Percentiles rank a stretch among this genome's conserved stretches.
phyloP scores from a whole-genome alignment of 2,329 filamentous ascomycete genomes.

The Pyrenophora teres region DNA sequence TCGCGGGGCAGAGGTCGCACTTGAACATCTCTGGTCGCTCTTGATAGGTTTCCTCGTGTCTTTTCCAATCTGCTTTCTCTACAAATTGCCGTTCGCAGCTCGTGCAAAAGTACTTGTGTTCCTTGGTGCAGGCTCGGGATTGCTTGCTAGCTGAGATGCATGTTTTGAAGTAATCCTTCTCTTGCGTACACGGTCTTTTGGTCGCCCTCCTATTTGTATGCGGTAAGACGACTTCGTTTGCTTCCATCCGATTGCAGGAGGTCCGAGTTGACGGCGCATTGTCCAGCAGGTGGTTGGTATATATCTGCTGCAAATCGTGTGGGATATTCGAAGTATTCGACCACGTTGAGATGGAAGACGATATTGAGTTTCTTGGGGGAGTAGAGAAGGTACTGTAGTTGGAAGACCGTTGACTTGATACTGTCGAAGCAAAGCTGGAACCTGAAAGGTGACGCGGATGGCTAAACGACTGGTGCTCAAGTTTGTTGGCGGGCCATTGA shows the following conservation, averaged over 20 bases:
- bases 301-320: constrained; percentile 16
- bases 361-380: constrained; percentile 23
- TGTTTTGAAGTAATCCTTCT: constrained; percentile 34
- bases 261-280: constrained; percentile 1
- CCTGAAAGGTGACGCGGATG: constrained; percentile 23
- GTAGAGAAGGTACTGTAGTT: constrained; percentile 25
- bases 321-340: constrained; percentile 24
- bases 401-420: constrained; percentile 24
- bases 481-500: constrained; percentile 13
- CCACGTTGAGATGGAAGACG: constrained; percentile 30
- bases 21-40: constrained; percentile 68
- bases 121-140: constrained; percentile 24
- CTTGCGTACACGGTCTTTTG: constrained; percentile 14
- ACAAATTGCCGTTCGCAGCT: constrained; percentile 64
- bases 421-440: constrained; percentile 27
- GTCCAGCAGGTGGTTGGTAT: constrained; percentile 15
- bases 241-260: constrained; percentile 3
- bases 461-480: constrained; percentile 6
- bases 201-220: constrained; percentile 7
- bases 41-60: constrained; percentile 70
- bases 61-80: constrained; percentile 70
- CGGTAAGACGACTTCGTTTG: constrained; percentile 4
- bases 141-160: constrained; percentile 35
- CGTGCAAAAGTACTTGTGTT: constrained; percentile 46
- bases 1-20: constrained; percentile 66